These are phyloP conservation scores for Detonula confervacea DNA, from an alignment of 352 stramenopile species.

Conservation along the genomic window DNA sequence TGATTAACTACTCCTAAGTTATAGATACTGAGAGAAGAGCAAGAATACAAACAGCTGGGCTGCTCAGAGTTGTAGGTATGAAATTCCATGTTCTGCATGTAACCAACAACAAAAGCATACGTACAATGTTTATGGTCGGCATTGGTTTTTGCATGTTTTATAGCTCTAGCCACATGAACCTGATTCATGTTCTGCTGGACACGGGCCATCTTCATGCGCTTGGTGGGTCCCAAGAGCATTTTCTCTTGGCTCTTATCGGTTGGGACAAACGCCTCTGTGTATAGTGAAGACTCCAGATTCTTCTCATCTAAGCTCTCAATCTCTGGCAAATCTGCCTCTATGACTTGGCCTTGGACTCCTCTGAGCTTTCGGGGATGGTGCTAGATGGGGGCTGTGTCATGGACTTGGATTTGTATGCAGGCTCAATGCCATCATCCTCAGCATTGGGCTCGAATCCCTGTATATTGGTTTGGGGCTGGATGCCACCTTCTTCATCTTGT, in stretches of 20 bases:
- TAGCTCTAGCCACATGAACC: neutral
- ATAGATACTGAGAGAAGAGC: too few species aligned
- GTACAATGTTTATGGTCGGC: neutral
- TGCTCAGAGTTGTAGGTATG: slow-evolving; percentile 16
- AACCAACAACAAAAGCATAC: slow-evolving; percentile 18
- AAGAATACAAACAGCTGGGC: slow-evolving; percentile 1
- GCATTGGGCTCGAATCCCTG: neutral
- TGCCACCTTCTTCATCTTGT: too few species aligned
- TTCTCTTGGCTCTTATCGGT: slow-evolving; percentile 1
- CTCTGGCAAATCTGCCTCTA: neutral
- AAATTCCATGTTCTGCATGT: slow-evolving; percentile 31
- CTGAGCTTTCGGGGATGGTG: neutral
- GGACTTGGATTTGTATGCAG: neutral
- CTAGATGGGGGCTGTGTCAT: neutral
- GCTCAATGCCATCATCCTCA: neutral
- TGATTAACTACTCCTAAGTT: too few species aligned
- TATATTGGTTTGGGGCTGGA: neutral
- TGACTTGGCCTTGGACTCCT: neutral
- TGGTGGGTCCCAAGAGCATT: neutral
- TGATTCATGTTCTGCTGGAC: slow-evolving; percentile 5
- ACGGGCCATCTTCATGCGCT: neutral
- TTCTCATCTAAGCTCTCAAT: neutral
- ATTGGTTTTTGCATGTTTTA: neutral
- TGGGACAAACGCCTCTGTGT: neutral
- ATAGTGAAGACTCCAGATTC: neutral